These are phyloP conservation scores for Magnolia changhungtana DNA, from an alignment of 164 flowering plant species.

Conservation along the genomic window DNA sequence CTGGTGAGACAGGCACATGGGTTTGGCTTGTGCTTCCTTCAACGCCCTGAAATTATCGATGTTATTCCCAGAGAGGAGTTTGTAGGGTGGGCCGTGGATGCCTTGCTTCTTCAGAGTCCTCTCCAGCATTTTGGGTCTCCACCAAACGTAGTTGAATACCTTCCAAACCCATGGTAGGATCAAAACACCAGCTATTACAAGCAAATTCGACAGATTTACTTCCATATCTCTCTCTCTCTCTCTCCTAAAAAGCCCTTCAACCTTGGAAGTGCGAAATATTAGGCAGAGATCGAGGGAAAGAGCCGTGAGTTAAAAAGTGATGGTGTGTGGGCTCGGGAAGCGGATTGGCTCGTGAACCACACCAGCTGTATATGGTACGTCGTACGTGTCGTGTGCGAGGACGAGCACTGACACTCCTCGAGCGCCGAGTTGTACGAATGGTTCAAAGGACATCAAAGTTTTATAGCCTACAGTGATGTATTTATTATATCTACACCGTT, in stretches of 20 bases:
- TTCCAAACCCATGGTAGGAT: background rate
- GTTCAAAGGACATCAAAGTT: too few relatives aligned
- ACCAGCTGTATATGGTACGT: too few relatives aligned
- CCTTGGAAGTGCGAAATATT: too few relatives aligned
- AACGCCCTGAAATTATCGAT: background rate
- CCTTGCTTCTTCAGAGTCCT: constrained; percentile 12
- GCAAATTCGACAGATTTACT: background rate
- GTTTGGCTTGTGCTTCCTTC: constrained; percentile 14
- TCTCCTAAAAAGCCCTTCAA: background rate
- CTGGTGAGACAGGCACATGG: constrained; percentile 16
- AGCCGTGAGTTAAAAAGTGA: too few relatives aligned
- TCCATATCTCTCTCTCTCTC: constrained; percentile 14
- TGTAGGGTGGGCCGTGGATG: constrained; percentile 13
- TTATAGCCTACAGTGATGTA: too few relatives aligned
- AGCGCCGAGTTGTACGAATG: too few relatives aligned
- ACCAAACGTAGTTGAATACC: background rate
- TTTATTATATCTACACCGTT: too few relatives aligned
- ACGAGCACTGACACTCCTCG: too few relatives aligned
- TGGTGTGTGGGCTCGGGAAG: too few relatives aligned
- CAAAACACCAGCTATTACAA: background rate
- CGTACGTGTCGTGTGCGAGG: too few relatives aligned
- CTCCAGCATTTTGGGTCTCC: constrained; percentile 13
- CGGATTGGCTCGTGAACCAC: too few relatives aligned
- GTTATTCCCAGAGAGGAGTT: constrained; percentile 10
- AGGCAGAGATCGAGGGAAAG: too few relatives aligned